Evolutionary conservation across 441 rosid species (phyloP), one percentile per base, ranked within the genome.

Genomic region (Brassica hybrid): DNA sequence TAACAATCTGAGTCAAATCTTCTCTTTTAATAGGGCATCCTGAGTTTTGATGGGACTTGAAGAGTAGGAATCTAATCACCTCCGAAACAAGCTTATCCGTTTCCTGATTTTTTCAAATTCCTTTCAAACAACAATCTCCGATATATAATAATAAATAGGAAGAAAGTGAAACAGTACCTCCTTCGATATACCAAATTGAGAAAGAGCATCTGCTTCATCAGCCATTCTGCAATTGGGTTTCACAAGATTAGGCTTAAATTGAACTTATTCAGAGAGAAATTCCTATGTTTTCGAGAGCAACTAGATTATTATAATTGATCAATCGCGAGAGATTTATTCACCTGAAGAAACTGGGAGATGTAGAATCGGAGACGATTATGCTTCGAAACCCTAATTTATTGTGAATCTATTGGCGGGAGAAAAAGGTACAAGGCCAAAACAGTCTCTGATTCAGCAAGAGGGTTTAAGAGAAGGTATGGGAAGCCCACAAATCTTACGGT

Each of bases 11-110:
- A 75, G 93, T 88, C 74, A 94, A 88, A 57, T 94, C 99, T 36
- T 93, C 99, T 59, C 99, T 81, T 84, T 89, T 91, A 50, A 94
- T 85, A 1, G 96, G 96, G 69, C 94, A 88, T 2, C 97, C 97
- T 5, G 89, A 84, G 79, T 78, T 91, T 68, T 91, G 94, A 72
- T 93, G 93, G 2, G 88, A 86, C 78, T 87, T 94, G 77, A 94
- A 94, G n/a, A 93, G 85, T 75, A 91, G 71, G 72, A 87, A 86
- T 67, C 99, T 92, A 4, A 93, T 87, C 73, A 90, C 91, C 84
- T 93, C 99, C 1, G 89, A 89, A 19, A 93, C 97, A 64, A 93
- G 90, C 89, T 94, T 94, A 80, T 93, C 98, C 80, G 86, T 87
- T 81, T 93, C 99, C 91, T 92, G 32, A 43, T n/a, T n/a, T n/a